Evolutionary conservation across 1,284 basidiomycete genomes (phyloP).

Genomic region (Melampsora medusae): DNA sequence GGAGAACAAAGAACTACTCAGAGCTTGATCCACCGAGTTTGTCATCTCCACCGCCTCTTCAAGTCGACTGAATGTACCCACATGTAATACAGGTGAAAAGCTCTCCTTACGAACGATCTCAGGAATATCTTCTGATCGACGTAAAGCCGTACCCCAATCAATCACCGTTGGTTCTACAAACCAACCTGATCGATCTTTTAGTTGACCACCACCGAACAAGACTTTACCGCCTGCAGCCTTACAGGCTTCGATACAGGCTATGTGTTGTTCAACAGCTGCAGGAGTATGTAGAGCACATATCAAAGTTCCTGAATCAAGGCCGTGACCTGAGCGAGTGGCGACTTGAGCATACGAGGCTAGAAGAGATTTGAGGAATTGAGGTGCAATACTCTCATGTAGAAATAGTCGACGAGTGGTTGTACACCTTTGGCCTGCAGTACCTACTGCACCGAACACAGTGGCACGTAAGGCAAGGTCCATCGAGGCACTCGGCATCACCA

Average conservation of each 20-base stretch:
- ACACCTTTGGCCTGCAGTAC: slow-evolving; percentile 91
- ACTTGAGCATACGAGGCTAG: slow-evolving; percentile 67
- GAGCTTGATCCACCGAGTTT: slow-evolving; percentile 83
- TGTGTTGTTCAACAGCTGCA: slow-evolving; percentile 67
- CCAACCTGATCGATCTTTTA: slow-evolving; percentile 65
- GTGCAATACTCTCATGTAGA: slow-evolving; percentile 75
- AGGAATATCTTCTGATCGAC: slow-evolving; percentile 63
- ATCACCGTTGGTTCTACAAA: slow-evolving; percentile 86
- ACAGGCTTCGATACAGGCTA: slow-evolving; percentile 66
- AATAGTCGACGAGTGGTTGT: slow-evolving; percentile 87
- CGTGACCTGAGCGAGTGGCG: slow-evolving; percentile 68
- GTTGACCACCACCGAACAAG: slow-evolving; percentile 64
- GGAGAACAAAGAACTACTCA: slow-evolving; percentile 88
- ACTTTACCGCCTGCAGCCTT: slow-evolving; percentile 71
- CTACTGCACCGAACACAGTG: slow-evolving; percentile 88
- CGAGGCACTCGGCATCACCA: slow-evolving; percentile 90
- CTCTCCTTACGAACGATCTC: slow-evolving; percentile 76
- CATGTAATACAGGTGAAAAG: slow-evolving; percentile 82
- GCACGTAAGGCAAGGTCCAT: slow-evolving; percentile 80
- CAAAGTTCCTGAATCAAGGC: slow-evolving; percentile 69
- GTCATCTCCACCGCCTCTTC: slow-evolving; percentile 89
- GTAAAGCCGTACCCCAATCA: slow-evolving; percentile 52
- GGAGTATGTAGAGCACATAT: slow-evolving; percentile 81
- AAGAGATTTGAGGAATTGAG: slow-evolving; percentile 71
- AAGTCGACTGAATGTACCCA: slow-evolving; percentile 81